Conservation (phyloP, 495 filamentous ascomycete genomes). For the Aspergillus conjunctus region DNA sequence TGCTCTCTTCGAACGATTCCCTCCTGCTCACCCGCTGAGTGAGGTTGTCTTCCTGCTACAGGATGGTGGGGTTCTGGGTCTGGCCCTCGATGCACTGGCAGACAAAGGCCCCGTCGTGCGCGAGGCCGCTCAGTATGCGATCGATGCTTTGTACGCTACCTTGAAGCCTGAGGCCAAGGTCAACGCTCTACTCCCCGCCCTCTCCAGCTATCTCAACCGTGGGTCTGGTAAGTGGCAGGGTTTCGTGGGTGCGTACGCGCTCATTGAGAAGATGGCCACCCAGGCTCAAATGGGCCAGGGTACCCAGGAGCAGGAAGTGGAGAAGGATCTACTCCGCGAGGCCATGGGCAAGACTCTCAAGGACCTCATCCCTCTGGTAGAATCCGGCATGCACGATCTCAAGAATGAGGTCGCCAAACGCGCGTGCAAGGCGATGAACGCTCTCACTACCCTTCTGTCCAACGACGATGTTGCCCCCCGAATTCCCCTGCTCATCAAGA, state of each 20-base stretch:
- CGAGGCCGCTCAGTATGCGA: slow-evolving; percentile 90
- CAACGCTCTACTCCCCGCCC: slow-evolving; percentile 71
- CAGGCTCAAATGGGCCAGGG: slow-evolving; percentile 85
- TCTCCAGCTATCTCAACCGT: slow-evolving; percentile 74
- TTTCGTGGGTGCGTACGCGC: slow-evolving; percentile 76
- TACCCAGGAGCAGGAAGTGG: slow-evolving; percentile 73
- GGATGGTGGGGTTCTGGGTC: slow-evolving; percentile 69
- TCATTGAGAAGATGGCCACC: slow-evolving; percentile 88
- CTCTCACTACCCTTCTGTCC: slow-evolving; percentile 84
- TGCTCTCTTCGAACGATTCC: slow-evolving; percentile 88
- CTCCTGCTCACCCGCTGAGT: slow-evolving; percentile 71
- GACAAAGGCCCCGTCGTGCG: slow-evolving; percentile 89
- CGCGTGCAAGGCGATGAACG: slow-evolving; percentile 86
- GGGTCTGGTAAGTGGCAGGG: slow-evolving; percentile 94
- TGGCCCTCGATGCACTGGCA: slow-evolving; percentile 80
- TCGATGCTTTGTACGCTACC: slow-evolving; percentile 82
- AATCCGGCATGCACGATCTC: slow-evolving; percentile 93
- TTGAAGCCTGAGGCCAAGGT: slow-evolving; percentile 81
- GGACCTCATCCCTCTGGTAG: slow-evolving; percentile 86
- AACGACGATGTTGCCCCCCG: slow-evolving; percentile 96
- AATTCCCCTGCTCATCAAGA: slow-evolving; percentile 89
- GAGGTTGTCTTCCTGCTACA: slow-evolving; percentile 81
- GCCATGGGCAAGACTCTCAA: slow-evolving; percentile 91
- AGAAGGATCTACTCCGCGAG: slow-evolving; percentile 86
- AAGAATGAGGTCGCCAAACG: slow-evolving; percentile 90